Conservation (phyloP, 768 basidiomycete genomes). For the Cystofilobasidium ferigula region DNA sequence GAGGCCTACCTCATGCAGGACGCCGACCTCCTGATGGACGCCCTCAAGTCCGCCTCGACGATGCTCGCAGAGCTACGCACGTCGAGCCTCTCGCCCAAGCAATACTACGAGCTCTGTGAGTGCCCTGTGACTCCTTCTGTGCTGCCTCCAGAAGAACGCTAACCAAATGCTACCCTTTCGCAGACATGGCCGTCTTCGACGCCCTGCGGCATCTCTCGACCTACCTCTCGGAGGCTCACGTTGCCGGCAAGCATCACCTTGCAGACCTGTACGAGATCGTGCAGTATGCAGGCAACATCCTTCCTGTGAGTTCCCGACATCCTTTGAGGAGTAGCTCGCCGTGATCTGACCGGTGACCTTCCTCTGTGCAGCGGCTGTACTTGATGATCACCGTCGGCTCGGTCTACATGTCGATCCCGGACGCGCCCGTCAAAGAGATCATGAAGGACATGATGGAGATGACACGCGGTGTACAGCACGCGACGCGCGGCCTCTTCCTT, state of each 20-base stretch:
- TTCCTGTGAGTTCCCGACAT: slow-evolving; percentile 13
- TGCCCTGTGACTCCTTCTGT: not conserved
- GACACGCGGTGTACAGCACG: slow-evolving; percentile 92
- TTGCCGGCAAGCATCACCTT: slow-evolving; percentile 78
- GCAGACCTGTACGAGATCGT: slow-evolving; percentile 98
- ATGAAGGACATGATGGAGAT: slow-evolving; percentile 99
- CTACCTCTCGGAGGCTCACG: slow-evolving; percentile 93
- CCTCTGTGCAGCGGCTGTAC: slow-evolving; percentile 41
- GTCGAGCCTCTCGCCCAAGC: slow-evolving; percentile 75
- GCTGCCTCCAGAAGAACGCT: not conserved
- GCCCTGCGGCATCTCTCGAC: slow-evolving; percentile 87
- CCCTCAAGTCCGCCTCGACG: slow-evolving; percentile 86
- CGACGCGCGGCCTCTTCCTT: slow-evolving; percentile 89
- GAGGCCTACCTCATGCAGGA: too few species aligned
- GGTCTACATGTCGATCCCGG: slow-evolving; percentile 96
- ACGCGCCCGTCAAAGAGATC: slow-evolving; percentile 95
- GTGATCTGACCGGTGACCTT: too few species aligned
- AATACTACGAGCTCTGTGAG: slow-evolving; percentile 96
- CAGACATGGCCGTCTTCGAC: slow-evolving; percentile 98
- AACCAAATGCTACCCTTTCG: not conserved
- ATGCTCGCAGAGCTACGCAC: slow-evolving; percentile 96
- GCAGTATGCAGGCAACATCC: slow-evolving; percentile 53
- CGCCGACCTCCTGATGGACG: slow-evolving; percentile 95
- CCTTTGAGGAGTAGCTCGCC: not conserved
- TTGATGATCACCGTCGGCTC: slow-evolving; percentile 99